Conservation (phyloP, 139 green algal genomes). For the Bryopsis sp. region DNA sequence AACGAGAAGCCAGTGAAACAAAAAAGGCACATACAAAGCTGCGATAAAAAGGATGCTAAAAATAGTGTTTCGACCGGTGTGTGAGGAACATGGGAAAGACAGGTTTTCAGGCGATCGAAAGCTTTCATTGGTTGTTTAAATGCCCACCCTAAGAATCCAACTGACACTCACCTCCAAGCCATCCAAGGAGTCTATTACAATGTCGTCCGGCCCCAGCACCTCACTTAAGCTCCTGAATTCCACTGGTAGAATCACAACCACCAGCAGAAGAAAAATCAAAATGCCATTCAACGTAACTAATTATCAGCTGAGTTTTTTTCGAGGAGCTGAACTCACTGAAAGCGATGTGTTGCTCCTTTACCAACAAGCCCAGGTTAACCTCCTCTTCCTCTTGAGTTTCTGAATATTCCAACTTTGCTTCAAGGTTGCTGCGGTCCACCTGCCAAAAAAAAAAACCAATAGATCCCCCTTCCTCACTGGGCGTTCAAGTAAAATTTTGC, state of each 20-base stretch:
- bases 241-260: not conserved
- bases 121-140: too few species aligned
- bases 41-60: too few species aligned
- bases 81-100: too few species aligned
- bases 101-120: too few species aligned
- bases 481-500: too few species aligned
- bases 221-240: not conserved
- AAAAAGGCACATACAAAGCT: too few species aligned
- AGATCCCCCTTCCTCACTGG: too few species aligned
- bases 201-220: not conserved
- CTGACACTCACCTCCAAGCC: not conserved
- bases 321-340: too few species aligned
- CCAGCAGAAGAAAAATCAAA: not conserved
- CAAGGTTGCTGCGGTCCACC: not conserved
- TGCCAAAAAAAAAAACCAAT: not conserved
- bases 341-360: slow-evolving; percentile 33
- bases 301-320: too few species aligned
- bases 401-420: slow-evolving; percentile 36
- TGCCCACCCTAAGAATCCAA: too few species aligned
- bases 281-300: not conserved
- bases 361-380: slow-evolving; percentile 32
- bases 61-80: too few species aligned
- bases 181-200: not conserved
- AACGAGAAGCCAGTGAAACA: too few species aligned
- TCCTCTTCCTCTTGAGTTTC: slow-evolving; percentile 42